Evolutionary conservation across 306 rosid species (phyloP), one percentile per base, ranked within the genome.

Genomic region (Prunus salicina): DNA sequence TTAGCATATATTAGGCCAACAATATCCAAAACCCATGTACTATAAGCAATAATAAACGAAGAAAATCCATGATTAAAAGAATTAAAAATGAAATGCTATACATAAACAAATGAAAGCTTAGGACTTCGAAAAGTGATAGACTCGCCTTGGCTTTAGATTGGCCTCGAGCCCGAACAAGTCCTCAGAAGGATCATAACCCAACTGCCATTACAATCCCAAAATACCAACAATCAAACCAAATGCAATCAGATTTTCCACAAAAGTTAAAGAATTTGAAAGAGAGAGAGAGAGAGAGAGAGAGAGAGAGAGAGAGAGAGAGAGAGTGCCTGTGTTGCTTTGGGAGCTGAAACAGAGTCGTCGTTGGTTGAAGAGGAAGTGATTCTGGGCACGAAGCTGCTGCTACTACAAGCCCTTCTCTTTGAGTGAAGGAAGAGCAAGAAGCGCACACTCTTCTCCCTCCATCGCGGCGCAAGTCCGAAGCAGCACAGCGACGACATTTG

Each of bases 131-230:
- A 64, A 49, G 50, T 20, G 32, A 51, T 30, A 41, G 72, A 32
- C 73, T 73, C 32, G 90, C 97, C 96, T 91, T 38, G 89, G 90
- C 34, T 87, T 89, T 50, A 79, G 72, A 79, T 89, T 88, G 64
- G 69, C 88, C 67, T 84, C 97, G 62, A 91, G 81, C 22, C 89
- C 96, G 41, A 84, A 93, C 7, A 87, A 78, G 20, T 90, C 97
- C 85, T 86, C 98, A 1, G 96, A 79, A 46, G 92, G 87, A 78
- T 66, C 88, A 75, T 81, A 90, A 53, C 91, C 93, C 81, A 88
- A 55, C 98, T 93, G 89, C 69, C 41, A 81, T 51, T 61, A 57
- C 70, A 52, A 71, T 12, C 46, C 46, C 50, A 10, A 76, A 81
- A 19, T 16, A 55, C 60, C 49, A 74, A 72, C 68, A 46, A 67